Conservation (phyloP, 805 yeast genomes). For the Hanseniaspora vineae region DNA sequence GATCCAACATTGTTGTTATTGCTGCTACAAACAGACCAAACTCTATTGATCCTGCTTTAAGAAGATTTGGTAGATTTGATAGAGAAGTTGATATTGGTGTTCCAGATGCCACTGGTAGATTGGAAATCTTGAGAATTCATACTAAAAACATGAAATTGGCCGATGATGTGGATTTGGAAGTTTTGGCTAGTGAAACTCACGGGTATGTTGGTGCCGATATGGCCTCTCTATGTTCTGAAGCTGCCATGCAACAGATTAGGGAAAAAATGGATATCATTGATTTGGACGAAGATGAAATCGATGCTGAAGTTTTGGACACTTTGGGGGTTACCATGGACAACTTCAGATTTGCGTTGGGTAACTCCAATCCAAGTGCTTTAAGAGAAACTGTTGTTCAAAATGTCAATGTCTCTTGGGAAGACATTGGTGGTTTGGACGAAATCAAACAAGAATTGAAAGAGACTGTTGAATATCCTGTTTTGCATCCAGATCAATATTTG, state of each 20-base stretch:
- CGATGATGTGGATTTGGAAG: constrained; percentile 90
- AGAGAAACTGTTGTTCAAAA: constrained; percentile 99
- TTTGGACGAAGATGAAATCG: constrained; percentile 90
- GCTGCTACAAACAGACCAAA: constrained; percentile 88
- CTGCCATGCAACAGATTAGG: constrained; percentile 99
- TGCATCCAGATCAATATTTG: constrained; percentile 97
- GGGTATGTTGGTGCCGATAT: constrained; percentile 99
- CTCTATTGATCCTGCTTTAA: constrained; percentile 62
- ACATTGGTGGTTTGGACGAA: constrained; percentile 95
- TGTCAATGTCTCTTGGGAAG: constrained; percentile 98
- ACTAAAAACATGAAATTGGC: constrained; percentile 97
- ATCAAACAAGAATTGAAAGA: constrained; percentile 96
- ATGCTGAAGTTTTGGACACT: constrained; percentile 91
- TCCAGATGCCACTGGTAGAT: constrained; percentile 97
- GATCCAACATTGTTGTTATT: constrained; percentile 94
- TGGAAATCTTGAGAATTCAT: constrained; percentile 93
- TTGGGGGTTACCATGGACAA: constrained; percentile 98
- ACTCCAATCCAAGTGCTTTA: constrained; percentile 95
- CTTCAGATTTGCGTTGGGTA: constrained; percentile 94
- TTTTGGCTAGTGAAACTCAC: constrained; percentile 94
- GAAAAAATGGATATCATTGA: constrained; percentile 98
- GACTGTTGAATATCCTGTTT: constrained; percentile 97
- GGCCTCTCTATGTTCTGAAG: constrained; percentile 98
- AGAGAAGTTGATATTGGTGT: constrained; percentile 86
- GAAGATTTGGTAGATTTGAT: constrained; percentile 84